A percentile compares a stretch with the other conserved stretches of the same genome.
Conservation (phyloP, 176 grass and related monocot species). For the Oryza longistaminata region DNA sequence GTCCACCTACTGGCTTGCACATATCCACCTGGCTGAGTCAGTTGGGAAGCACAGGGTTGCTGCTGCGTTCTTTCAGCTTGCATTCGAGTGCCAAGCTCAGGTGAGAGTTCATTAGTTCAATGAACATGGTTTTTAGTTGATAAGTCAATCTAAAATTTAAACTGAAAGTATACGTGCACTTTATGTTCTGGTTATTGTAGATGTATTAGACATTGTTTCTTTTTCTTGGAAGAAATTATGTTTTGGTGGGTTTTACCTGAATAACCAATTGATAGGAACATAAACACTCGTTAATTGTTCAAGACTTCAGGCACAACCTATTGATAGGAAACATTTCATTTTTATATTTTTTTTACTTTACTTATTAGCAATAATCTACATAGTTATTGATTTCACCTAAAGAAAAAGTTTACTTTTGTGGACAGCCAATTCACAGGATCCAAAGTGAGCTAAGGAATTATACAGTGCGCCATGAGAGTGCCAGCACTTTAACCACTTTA, state of each 20-base stretch:
- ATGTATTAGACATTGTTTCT: background rate
- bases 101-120: conserved; percentile 26
- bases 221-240: background rate
- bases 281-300: background rate
- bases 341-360: background rate
- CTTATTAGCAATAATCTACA: background rate
- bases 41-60: conserved; percentile 72
- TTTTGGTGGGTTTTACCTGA: background rate
- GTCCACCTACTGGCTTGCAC: conserved; percentile 67
- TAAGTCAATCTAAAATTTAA: background rate
- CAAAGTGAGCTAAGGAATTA: conserved; percentile 71
- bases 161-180: background rate
- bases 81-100: conserved; percentile 77
- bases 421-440: conserved; percentile 68
- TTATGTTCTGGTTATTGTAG: background rate
- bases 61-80: conserved; percentile 68
- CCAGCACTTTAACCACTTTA: conserved; percentile 20
- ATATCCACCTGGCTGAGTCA: conserved; percentile 71
- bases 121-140: background rate
- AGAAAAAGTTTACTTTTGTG: conserved; percentile 25
- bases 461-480: conserved; percentile 52
- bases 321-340: background rate
- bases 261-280: background rate
- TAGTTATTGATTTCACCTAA: background rate
- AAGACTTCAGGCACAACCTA: background rate